Base-by-base conservation (phyloP, 345 rosid species). In the Hibiscus trionum region DNA sequence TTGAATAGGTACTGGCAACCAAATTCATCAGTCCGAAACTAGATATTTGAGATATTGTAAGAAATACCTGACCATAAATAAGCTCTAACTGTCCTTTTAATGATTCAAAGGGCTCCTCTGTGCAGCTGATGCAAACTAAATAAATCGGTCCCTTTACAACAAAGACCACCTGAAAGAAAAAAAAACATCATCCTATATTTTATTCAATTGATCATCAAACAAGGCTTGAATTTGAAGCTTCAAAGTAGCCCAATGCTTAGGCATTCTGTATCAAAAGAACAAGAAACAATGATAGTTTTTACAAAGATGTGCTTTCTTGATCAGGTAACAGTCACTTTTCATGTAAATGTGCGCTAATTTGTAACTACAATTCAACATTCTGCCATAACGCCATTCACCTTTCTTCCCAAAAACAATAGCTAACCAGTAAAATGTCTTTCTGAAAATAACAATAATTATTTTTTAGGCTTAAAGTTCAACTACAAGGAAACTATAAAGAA, bases 131-230 rank as follows among this genome's bases (percentile, higher is more conserved):
- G 86, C 99, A 93, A 49, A 93, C 99, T 72, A 93, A 81, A 82
- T 96, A 96, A 76, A 96, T 89, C 19, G 98, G 99, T 44, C 99
- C 99, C 81, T 96, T 96, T 42, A 96, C 94, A 57, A 96, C 91
- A 84, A 96, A 96, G 75, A 91, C 86, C 63, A 93, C 98, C 98
- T 93, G 82, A 69, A 69, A 12, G 2, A 76, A 56, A 74, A 11
- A 21, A 66, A 67, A 61, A 47, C 62, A 17, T 9, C 57, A 52
- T 12, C 59, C 67, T 14, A 57, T 21, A 56, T 56, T 58, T 53
- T 33, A 76, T 68, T 69, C 64, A 44, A 72, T 69, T 44, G 35
- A 59, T 59, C n/a, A 59, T 42, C 24, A 35, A 71, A 37, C 7
- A 70, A 26, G 62, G 64, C 7, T 31, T 78, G 33, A 57, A 42